phyloP scores from a whole-genome alignment of 202 grass and related monocot species.

The Musa balbisiana region DNA sequence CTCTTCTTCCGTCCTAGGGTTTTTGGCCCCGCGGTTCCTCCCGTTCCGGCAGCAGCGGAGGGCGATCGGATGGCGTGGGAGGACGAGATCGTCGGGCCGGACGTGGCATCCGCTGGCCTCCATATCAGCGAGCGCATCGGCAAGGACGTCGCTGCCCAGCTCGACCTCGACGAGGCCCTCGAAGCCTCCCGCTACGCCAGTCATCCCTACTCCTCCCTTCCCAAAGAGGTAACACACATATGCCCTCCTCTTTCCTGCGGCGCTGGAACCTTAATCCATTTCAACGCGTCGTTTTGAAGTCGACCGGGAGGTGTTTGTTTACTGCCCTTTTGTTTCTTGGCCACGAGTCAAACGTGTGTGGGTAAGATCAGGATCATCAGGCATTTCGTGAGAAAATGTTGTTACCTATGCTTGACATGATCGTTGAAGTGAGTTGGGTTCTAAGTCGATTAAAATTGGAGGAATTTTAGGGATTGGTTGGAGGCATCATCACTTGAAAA shows the following conservation, averaged over 20 bases:
- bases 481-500: no score
- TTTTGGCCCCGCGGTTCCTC: background rate
- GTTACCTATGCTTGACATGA: no score
- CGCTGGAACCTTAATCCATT: background rate
- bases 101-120: constrained; percentile 77
- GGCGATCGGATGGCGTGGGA: constrained; percentile 54
- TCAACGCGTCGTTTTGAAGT: constrained; percentile 8
- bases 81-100: constrained; percentile 75
- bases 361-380: no score
- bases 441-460: no score
- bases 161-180: constrained; percentile 85
- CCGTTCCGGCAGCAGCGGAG: background rate
- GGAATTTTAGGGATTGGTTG: no score
- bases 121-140: constrained; percentile 82
- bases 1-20: background rate
- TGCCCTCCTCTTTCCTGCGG: background rate
- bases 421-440: no score
- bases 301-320: background rate
- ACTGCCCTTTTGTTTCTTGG: background rate
- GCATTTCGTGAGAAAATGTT: no score
- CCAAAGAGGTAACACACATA: constrained; percentile 59
- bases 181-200: constrained; percentile 94
- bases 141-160: constrained; percentile 56
- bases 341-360: no score
- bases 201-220: constrained; percentile 79